Evolutionary conservation across 2,329 filamentous ascomycete species (phyloP), one percentile per base, ranked within the genome.

Genomic region (Cadophora sp.): DNA sequence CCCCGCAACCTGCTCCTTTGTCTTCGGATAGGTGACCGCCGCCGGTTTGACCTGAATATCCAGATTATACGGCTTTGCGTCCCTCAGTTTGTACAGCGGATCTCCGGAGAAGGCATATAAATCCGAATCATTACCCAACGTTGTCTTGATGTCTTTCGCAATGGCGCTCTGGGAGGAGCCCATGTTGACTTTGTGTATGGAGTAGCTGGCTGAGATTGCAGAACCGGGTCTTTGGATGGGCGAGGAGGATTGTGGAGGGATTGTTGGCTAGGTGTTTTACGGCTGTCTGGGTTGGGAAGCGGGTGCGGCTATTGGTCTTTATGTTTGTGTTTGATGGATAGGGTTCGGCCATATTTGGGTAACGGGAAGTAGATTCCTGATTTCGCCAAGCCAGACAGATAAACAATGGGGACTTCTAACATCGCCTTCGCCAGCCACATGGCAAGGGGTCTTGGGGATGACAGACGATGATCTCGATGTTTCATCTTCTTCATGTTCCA

Each of bases 1-100:
- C 3, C 76, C 78, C 6, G 82, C 76, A 19, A 87, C 79, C 40
- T 76, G 72, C 5, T 78, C 69, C 0, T 78, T 5, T 76, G 79
- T 69, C 73, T 69, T 68, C 12, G 74, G 74, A 62, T 71, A 72
- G 6, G 72, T 73, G 27, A 75, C 60, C 16, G 70, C 73, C n/a
- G 68, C 66, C n/a, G 74, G 73, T 46, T 56, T 65, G 59, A 73
- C 61, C 27, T 66, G 53, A 7, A 71, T 37, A 56, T 66, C 51
- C 5, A 72, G 67, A 61, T 76, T 76, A 60, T 75, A 75, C 11
- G 69, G 69, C 43, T 69, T 73, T n/a, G 72, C 73, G 60, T 73
- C 51, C 12, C 51, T 3, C 1, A 59, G 3, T 59, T 69, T 62
- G 63, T 73, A 75, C 3, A 72, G 53, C 24, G 69, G 61, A 24